These are phyloP conservation scores for Fusarium hostae DNA, from an alignment of 2,329 filamentous ascomycete species.

Conservation along the genomic window DNA sequence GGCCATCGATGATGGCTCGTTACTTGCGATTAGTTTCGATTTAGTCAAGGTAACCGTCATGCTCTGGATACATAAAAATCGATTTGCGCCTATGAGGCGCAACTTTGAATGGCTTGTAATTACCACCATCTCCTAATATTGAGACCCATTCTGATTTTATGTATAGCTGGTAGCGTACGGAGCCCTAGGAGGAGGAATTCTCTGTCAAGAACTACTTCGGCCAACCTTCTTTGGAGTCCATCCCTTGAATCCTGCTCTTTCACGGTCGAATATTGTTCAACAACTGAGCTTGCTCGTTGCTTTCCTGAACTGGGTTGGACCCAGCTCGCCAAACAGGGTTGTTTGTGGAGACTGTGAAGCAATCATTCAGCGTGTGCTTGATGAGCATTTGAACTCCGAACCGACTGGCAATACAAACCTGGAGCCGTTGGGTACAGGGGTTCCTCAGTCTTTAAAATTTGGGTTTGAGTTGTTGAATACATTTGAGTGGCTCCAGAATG, in stretches of 20 bases:
- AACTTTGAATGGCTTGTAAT: conserved; percentile 63
- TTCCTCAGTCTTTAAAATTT: conserved; percentile 49
- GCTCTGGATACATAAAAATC: conserved; percentile 62
- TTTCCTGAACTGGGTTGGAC: conserved; percentile 62
- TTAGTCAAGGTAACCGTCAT: conserved; percentile 58
- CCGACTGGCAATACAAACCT: conserved; percentile 27
- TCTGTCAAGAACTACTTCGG: conserved; percentile 61
- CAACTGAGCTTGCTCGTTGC: conserved; percentile 62
- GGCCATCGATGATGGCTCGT: conserved; percentile 51
- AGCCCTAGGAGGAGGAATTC: conserved; percentile 60
- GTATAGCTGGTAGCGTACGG: conserved; percentile 62
- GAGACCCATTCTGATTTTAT: neutral
- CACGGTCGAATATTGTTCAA: conserved; percentile 61
- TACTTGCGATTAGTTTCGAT: conserved; percentile 59
- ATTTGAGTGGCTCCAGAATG: conserved; percentile 45
- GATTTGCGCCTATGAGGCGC: conserved; percentile 53
- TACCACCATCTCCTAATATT: neutral
- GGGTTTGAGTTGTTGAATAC: conserved; percentile 61
- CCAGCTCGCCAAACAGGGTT: conserved; percentile 59
- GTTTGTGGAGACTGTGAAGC: conserved; percentile 58
- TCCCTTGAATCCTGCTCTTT: conserved; percentile 50
- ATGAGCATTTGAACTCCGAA: conserved; percentile 58
- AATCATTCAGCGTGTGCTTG: conserved; percentile 61
- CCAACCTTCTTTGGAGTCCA: conserved; percentile 52
- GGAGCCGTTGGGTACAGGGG: conserved; percentile 47